Base-by-base conservation (phyloP, 495 filamentous ascomycete genomes). In the Lentithecium fluviatile region DNA sequence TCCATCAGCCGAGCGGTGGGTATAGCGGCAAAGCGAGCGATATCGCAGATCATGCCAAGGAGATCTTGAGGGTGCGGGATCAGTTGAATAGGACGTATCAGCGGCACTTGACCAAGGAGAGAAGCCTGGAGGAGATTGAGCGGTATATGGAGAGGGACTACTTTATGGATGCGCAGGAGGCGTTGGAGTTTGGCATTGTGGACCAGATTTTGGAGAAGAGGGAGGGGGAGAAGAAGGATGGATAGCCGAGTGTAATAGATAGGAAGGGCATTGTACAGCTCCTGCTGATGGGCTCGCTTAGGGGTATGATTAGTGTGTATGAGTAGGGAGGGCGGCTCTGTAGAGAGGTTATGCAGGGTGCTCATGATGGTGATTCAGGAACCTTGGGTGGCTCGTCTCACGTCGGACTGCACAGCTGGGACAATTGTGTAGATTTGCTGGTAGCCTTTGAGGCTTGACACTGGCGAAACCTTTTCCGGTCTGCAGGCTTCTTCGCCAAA, bases 91-190 rank as follows among this genome's bases (percentile, higher is more conserved):
- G 87, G 77, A 95, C 97, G 53, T 96, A 95, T 63, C 80, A 88
- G 74, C 74, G 79, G 60, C 94, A 98, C 76, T 73, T 98, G 69
- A 97, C 88, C 60, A 88, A 85, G 73, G 77, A 85, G 58, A 75
- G 88, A 70, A 81, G 76, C 0, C 73, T 96, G 58, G 84, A 89
- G 53, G 90, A 93, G 52, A 85, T 96, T 71, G 94, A 95, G 80
- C 88, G 83, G 75, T 76, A 97, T 70, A 96, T 98, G 91, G 94
- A 98, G 79, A 76, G 94, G 53, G 94, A 98, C 75, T 90, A 91
- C 65, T 96, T 96, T 67, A 84, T 97, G 83, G 85, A 88, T 51
- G 92, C 91, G 2, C 71, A 88, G 40, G 93, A 97, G 75, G 93
- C 94, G 15, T 77, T 90, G 71, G 89, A 94, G 21, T 79, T 95